Base-by-base conservation (phyloP, 768 basidiomycete genomes). In the Tylopilus sp. region DNA sequence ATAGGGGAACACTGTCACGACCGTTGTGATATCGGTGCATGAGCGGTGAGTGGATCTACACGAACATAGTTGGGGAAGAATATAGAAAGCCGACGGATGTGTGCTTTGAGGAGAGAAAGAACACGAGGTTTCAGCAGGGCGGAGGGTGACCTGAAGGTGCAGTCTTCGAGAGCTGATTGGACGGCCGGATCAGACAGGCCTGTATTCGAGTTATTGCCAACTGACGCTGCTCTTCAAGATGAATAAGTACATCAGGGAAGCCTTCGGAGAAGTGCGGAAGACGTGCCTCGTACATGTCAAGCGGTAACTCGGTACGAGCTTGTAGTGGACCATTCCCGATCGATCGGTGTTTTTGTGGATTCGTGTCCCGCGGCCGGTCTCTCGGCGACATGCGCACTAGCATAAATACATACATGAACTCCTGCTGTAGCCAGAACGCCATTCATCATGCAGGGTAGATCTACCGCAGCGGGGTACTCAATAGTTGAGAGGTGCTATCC, bases 181-280 rank as follows among this genome's bases (percentile, higher is more conserved):
- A n/a, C n/a, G n/a, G n/a, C n/a, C n/a, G n/a, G n/a, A n/a, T n/a
- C n/a, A n/a, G n/a, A n/a, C n/a, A n/a, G n/a, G n/a, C n/a, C n/a
- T n/a, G n/a, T n/a, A n/a, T n/a, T n/a, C n/a, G n/a, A n/a, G n/a
- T n/a, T n/a, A n/a, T n/a, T n/a, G n/a, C n/a, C n/a, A n/a, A n/a
- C n/a, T n/a, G n/a, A n/a, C n/a, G n/a, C 85, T 84, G 85, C 81
- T 82, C 61, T 85, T 88, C 66, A 80, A 85, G 66, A 82, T 79
- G 26, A 76, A 78, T 57, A 75, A 83, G 31, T 86, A 88, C 70
- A 86, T 88, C 60, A 85, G 84, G 41, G 68, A 74, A 53, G 69
- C 73, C 39, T 77, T 79, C 55, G 59, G 73, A 33, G 74, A 80
- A 66, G 74, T 86, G 63, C 79, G 73, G 56, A 63, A 70, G 62